phyloP scores from a whole-genome alignment of 371 early-diverging fungal genomes.

The Choanephora cucurbitarum region DNA sequence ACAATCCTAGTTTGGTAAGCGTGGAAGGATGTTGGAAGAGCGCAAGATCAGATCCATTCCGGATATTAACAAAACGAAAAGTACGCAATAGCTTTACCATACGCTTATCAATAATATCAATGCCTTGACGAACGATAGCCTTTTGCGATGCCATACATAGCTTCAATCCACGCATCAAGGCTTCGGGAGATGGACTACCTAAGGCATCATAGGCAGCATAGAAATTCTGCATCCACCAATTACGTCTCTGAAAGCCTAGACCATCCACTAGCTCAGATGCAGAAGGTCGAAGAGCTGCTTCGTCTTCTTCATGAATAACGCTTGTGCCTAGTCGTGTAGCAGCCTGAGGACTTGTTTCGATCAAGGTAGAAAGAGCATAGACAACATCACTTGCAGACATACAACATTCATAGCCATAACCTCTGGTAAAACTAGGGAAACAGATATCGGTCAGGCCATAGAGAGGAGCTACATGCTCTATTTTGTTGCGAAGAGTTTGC shows the following conservation, averaged over 20 bases:
- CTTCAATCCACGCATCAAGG: slow-evolving; percentile 67
- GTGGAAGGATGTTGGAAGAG: slow-evolving; percentile 65
- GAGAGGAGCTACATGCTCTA: slow-evolving; percentile 71
- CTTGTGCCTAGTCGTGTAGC: slow-evolving; percentile 40
- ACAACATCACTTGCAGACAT: slow-evolving; percentile 85
- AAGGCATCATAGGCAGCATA: slow-evolving; percentile 88
- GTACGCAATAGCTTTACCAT: slow-evolving; percentile 64
- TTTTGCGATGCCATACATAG: slow-evolving; percentile 76
- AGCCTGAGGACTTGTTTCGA: slow-evolving; percentile 63
- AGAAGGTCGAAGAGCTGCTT: slow-evolving; percentile 6
- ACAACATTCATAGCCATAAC: slow-evolving; percentile 74
- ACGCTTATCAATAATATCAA: slow-evolving; percentile 76
- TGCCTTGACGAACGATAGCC: slow-evolving; percentile 73
- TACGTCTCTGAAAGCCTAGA: slow-evolving; percentile 27
- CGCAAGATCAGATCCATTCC: slow-evolving; percentile 55
- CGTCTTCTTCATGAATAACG: slow-evolving; percentile 21
- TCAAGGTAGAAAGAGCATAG: slow-evolving; percentile 73
- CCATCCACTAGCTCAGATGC: slow-evolving; percentile 8
- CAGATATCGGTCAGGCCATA: slow-evolving; percentile 79
- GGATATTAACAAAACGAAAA: slow-evolving; percentile 74
- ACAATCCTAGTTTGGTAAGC: slow-evolving; percentile 72
- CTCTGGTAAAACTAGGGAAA: slow-evolving; percentile 80
- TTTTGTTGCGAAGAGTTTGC: slow-evolving; percentile 59
- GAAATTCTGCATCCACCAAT: slow-evolving; percentile 78
- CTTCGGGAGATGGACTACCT: slow-evolving; percentile 47